Base-by-base conservation (phyloP, 441 rosid species). In the Arabidopsis hybrid region DNA sequence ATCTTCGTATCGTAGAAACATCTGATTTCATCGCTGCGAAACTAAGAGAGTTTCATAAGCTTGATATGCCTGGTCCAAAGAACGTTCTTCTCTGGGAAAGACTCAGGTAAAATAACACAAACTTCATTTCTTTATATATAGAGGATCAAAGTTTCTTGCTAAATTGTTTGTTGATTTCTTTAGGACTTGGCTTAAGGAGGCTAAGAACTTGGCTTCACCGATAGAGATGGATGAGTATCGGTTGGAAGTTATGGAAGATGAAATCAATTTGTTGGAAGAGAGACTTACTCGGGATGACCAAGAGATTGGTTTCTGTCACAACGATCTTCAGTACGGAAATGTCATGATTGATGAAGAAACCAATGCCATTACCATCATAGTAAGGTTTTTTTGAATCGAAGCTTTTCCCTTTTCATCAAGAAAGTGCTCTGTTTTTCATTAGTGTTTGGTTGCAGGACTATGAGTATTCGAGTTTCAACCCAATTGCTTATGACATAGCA, bases 281-380 rank as follows among this genome's bases (percentile, higher is more conserved):
- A 86, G 75, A 72, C 49, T 95, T 58, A 79, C 90, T 1, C 51
- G 67, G 8, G 78, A 78, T 1, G 50, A 65, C 68, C 92, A 91
- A 59, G 88, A 85, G 60, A 76, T 92, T 4, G 91, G 95, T 8
- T 95, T 95, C 82, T 92, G 97, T 79, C 99, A 92, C 79, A 95
- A 91, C 71, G 99, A 95, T 78, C 86, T 95, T 77, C 99, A 95
- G 68, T 92, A 92, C 18, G 99, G 98, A 11, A 95, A 95, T 77
- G 79, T 95, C 53, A 95, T 95, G 99, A 87, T 95, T 79, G 98
- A 95, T 40, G 99, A 88, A 65, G 88, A 89, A 79, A 91, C 92
- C 0, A 87, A 78, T 49, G 83, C 86, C 29, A 83, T 91, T 69
- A 91, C 95, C 26, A 66, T 95, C 69, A 95, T 95, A 29, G 99